A percentile compares a stretch with the other conserved stretches of the same genome.
phyloP scores from a whole-genome alignment of 495 filamentous ascomycete genomes.

The Astrothelium macrocarpum region DNA sequence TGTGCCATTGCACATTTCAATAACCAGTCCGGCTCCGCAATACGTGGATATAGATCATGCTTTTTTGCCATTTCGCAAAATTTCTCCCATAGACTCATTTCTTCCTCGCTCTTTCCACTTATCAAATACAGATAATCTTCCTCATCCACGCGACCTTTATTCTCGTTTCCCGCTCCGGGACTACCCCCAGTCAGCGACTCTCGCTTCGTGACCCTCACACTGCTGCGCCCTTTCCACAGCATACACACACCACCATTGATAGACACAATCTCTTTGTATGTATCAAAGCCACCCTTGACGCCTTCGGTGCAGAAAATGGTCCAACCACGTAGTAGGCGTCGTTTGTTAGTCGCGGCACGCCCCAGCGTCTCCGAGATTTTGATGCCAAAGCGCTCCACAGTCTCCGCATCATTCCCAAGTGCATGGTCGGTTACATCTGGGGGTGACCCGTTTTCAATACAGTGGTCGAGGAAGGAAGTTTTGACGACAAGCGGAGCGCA shows the following conservation, averaged over 20 bases:
- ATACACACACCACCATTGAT: slow-evolving; percentile 79
- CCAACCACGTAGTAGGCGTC: slow-evolving; percentile 59
- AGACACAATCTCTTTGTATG: slow-evolving; percentile 71
- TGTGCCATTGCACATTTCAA: slow-evolving; percentile 83
- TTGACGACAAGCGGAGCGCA: slow-evolving; percentile 63
- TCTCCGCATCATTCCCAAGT: slow-evolving; percentile 53
- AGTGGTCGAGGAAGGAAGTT: slow-evolving; percentile 68
- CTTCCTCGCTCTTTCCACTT: slow-evolving; percentile 50
- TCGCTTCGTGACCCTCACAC: slow-evolving; percentile 41
- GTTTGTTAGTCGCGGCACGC: slow-evolving; percentile 64
- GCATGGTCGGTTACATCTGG: slow-evolving; percentile 9
- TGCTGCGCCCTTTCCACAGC: slow-evolving; percentile 63
- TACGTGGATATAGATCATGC: slow-evolving; percentile 59
- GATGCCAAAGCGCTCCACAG: slow-evolving; percentile 60
- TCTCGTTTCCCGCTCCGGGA: slow-evolving; percentile 44
- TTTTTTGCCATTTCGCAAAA: slow-evolving; percentile 69
- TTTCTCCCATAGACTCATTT: slow-evolving; percentile 65
- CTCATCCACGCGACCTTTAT: slow-evolving; percentile 46
- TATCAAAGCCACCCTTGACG: slow-evolving; percentile 71
- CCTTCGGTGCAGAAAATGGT: slow-evolving; percentile 70
- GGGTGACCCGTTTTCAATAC: slow-evolving; percentile 49
- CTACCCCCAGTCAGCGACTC: slow-evolving; percentile 12
- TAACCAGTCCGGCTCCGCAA: slow-evolving; percentile 82
- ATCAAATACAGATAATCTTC: slow-evolving; percentile 58
- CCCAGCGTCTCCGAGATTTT: slow-evolving; percentile 53